phyloP scores from a whole-genome alignment of 2,329 filamentous ascomycete species.

The Botrytis byssoidea region DNA sequence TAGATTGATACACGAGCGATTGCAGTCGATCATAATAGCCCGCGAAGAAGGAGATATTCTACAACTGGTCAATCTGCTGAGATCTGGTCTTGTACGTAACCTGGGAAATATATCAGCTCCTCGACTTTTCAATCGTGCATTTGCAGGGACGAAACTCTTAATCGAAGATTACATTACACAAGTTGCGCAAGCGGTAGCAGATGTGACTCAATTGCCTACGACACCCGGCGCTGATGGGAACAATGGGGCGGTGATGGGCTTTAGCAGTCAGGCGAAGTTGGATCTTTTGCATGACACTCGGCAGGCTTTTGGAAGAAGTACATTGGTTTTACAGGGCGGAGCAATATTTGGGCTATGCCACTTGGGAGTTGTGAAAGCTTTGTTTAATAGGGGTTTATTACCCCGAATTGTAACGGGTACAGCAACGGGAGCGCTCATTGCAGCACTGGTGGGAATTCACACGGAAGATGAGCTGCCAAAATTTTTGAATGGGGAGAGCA shows the following conservation, averaged over 20 bases:
- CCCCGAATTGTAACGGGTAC: conserved; percentile 91
- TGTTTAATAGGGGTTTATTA: conserved; percentile 76
- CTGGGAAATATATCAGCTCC: conserved; percentile 86
- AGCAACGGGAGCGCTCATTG: conserved; percentile 85
- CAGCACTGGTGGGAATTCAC: conserved; percentile 82
- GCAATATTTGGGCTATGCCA: conserved; percentile 91
- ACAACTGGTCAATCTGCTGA: conserved; percentile 73
- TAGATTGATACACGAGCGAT: conserved; percentile 74
- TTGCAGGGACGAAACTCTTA: conserved; percentile 83
- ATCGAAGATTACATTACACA: conserved; percentile 90
- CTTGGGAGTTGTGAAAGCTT: conserved; percentile 82
- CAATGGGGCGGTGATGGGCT: conserved; percentile 42
- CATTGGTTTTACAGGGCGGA: conserved; percentile 82
- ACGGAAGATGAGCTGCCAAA: conserved; percentile 79
- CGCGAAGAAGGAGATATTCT: conserved; percentile 71
- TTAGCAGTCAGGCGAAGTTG: conserved; percentile 58
- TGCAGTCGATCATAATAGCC: conserved; percentile 67
- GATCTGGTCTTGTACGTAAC: conserved; percentile 78
- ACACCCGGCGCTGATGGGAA: conserved; percentile 46
- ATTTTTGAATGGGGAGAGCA: conserved; percentile 74
- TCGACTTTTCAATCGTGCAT: conserved; percentile 78
- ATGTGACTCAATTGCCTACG: conserved; percentile 67
- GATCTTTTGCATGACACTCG: conserved; percentile 84
- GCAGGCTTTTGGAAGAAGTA: conserved; percentile 83
- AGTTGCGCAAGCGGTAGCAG: conserved; percentile 75